phyloP scores from a whole-genome alignment of 805 yeast species.

The Ogataea minuta region DNA sequence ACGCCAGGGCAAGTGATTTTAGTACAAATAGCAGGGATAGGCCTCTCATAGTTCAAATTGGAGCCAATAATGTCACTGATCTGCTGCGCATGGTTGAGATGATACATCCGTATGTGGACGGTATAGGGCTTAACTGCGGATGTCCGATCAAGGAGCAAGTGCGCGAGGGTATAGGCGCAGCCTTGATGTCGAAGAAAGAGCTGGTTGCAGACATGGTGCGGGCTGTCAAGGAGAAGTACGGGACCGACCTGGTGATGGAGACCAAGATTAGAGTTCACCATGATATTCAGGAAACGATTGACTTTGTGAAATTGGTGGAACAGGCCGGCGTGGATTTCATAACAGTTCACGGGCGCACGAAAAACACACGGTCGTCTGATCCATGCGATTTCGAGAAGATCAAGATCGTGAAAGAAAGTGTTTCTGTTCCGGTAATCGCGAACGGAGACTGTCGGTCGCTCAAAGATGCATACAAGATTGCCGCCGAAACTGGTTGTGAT shows the following conservation, averaged over 20 bases:
- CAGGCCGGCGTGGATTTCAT: slow-evolving; percentile 89
- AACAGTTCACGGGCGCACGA: slow-evolving; percentile 91
- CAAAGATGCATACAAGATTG: slow-evolving; percentile 63
- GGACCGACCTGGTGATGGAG: slow-evolving; percentile 72
- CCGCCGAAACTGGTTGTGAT: slow-evolving; percentile 68
- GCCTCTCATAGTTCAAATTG: slow-evolving; percentile 84
- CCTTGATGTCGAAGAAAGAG: slow-evolving; percentile 81
- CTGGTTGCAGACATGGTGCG: slow-evolving; percentile 79
- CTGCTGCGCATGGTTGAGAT: slow-evolving; percentile 78
- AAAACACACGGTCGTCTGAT: slow-evolving; percentile 75
- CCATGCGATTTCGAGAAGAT: slow-evolving; percentile 87
- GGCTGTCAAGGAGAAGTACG: slow-evolving; percentile 75
- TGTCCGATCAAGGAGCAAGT: slow-evolving; percentile 96
- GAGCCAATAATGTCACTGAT: slow-evolving; percentile 82
- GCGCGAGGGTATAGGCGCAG: slow-evolving; percentile 96
- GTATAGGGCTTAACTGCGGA: slow-evolving; percentile 93
- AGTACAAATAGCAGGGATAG: slow-evolving; percentile 70
- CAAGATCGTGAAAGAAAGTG: slow-evolving; percentile 54
- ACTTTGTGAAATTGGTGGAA: slow-evolving; percentile 71
- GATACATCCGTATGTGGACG: slow-evolving; percentile 90
- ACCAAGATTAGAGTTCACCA: slow-evolving; percentile 88
- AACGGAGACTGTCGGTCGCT: slow-evolving; percentile 89
- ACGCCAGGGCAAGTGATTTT: slow-evolving; percentile 83
- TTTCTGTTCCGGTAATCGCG: slow-evolving; percentile 81
- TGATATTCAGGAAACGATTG: slow-evolving; percentile 68